Evolutionary conservation across 108 stramenopile genomes (phyloP).

Genomic region (Skeletonema marinoi): DNA sequence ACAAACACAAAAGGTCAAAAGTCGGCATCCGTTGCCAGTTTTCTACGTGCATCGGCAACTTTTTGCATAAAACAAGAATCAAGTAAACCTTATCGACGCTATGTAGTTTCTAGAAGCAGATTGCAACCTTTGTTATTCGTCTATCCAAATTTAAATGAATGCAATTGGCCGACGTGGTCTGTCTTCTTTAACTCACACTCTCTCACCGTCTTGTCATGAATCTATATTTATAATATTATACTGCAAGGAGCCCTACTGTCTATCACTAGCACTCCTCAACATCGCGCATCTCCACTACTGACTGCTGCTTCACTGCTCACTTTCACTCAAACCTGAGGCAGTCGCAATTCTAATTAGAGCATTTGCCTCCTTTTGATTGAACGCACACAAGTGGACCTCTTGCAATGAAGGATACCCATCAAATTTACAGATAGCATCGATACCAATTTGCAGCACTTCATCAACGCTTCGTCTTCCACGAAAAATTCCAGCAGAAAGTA

Average conservation of each 20-base stretch:
- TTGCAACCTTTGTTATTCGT: too few species aligned
- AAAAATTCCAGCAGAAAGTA: constrained; percentile 80
- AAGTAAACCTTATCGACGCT: too few species aligned
- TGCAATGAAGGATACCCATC: constrained; percentile 43
- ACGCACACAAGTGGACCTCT: constrained; percentile 59
- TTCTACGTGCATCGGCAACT: too few species aligned
- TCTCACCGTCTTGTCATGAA: too few species aligned
- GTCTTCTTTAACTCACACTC: too few species aligned
- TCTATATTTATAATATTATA: not conserved
- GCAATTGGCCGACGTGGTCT: too few species aligned
- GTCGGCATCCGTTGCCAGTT: too few species aligned
- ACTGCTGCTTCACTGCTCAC: not conserved
- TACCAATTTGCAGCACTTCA: constrained; percentile 63
- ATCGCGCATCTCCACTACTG: not conserved
- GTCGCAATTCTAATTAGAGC: constrained; percentile 25
- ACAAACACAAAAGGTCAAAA: too few species aligned
- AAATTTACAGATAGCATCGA: constrained; percentile 60
- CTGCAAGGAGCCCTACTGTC: not conserved
- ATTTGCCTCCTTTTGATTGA: constrained; percentile 33
- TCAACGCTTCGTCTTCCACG: constrained; percentile 54
- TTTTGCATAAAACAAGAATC: too few species aligned
- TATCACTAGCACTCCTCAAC: not conserved
- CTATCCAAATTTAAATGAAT: too few species aligned
- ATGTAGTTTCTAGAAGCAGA: too few species aligned
- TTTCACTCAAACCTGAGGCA: constrained; percentile 26